Evolutionary conservation across 2,329 filamentous ascomycete genomes (phyloP), one percentile per base, ranked within the genome.

Genomic region (Westerdykella ornata): DNA sequence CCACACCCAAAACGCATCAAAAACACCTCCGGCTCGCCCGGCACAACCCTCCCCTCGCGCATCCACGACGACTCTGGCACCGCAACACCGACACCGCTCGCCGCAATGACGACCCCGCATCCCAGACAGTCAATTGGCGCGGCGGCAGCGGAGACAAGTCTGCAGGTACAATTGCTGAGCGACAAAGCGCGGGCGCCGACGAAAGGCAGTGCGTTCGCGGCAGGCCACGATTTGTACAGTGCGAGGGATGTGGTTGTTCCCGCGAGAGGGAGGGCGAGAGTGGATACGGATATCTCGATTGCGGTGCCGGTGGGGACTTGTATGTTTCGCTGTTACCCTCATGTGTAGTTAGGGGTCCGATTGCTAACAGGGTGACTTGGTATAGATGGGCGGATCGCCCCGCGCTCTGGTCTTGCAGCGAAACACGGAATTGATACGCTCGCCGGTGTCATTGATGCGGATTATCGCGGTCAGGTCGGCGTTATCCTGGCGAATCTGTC

Each of bases 341-440:
- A 28, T 29, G 18, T 15, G 26, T 33, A 14, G 9, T 14, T n/a
- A n/a, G n/a, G n/a, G n/a, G n/a, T n/a, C 22, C 15, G 31, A 8
- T 29, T 37, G 37, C 45, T 41, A 17, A 41, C 41, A 14, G 34
- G 22, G n/a, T 38, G 22, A 14, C 29, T 14, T 26, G 14, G 14
- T 42, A n/a, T 48, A 90, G 87, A 97, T 64, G 90, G 90, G 52
- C 84, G 89, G 43, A 81, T 95, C 41, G 89, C 89, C 3, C 89
- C 89, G 8, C 85, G 89, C 51, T 92, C 86, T n/a, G 88, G 88
- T 36, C 82, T 95, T 28, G 90, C 90, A 2, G 76, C 82, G 46
- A 98, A 98, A 73, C 81, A 97, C 72, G 92, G 89, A 70, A 97
- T 98, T 65, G 88, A 96, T 67, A 92, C 86, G 0, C 88, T 94